Evolutionary conservation across 495 filamentous ascomycete species (phyloP).

Genomic region (Tricharina praecox): DNA sequence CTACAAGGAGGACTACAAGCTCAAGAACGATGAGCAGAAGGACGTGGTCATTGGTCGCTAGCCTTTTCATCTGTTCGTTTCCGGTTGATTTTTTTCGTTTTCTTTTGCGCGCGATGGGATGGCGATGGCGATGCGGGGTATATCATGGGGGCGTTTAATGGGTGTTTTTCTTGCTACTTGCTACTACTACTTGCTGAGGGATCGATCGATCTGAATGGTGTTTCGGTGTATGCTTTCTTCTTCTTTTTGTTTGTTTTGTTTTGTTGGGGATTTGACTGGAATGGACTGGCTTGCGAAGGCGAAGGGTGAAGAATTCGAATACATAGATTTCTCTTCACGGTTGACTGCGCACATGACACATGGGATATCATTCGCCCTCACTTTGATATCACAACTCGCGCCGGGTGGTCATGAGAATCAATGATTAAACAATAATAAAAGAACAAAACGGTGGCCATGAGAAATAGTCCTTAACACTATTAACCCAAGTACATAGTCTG

Average conservation of each 20-base stretch:
- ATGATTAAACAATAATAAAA: too few species aligned
- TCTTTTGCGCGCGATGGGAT: not conserved
- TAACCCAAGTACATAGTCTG: too few species aligned
- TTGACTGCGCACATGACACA: too few species aligned
- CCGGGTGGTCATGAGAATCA: not conserved
- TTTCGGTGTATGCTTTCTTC: not conserved
- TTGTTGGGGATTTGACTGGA: not conserved
- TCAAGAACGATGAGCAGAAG: constrained; percentile 23
- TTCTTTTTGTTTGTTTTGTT: not conserved
- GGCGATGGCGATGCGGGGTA: too few species aligned
- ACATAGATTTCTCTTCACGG: not conserved
- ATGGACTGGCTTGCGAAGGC: not conserved
- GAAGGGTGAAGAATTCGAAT: not conserved
- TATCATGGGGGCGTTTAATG: not conserved
- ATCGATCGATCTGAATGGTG: not conserved
- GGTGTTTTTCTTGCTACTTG: not conserved
- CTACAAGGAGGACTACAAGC: constrained; percentile 46
- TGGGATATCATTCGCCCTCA: too few species aligned
- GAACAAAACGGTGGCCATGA: too few species aligned
- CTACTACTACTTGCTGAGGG: not conserved
- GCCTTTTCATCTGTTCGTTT: not conserved
- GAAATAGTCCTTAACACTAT: too few species aligned
- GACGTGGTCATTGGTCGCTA: constrained; percentile 12
- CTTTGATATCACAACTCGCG: not conserved
- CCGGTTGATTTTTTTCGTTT: not conserved